Conservation (phyloP, 768 basidiomycete genomes). For the Naematelia aurantialba region DNA sequence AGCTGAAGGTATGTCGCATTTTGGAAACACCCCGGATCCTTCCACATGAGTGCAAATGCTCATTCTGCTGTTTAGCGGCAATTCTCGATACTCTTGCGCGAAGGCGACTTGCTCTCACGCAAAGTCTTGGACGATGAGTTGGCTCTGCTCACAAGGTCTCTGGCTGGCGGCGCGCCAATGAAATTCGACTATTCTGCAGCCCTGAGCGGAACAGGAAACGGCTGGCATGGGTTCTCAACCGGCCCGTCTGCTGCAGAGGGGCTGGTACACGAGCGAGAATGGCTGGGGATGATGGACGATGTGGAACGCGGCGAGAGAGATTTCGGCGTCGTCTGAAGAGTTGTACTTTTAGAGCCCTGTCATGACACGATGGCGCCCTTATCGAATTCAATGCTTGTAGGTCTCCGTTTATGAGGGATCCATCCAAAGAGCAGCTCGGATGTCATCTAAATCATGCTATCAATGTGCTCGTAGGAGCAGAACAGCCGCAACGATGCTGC, state of each 20-base stretch:
- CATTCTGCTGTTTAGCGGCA: conserved; percentile 29
- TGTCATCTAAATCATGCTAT: too few relatives aligned
- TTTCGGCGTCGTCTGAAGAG: background rate
- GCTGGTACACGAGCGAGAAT: background rate
- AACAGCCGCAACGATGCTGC: too few relatives aligned
- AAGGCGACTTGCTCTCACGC: conserved; percentile 36
- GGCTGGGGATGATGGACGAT: background rate
- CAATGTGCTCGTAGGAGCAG: too few relatives aligned
- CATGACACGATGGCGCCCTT: too few relatives aligned
- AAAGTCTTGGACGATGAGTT: conserved; percentile 37
- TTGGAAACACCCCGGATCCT: background rate
- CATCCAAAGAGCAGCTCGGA: too few relatives aligned
- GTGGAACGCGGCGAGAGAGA: background rate
- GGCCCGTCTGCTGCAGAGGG: background rate
- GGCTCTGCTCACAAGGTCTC: conserved; percentile 14
- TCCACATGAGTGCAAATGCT: background rate
- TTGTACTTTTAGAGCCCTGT: too few relatives aligned
- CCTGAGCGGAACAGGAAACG: conserved; percentile 18
- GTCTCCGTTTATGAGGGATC: too few relatives aligned
- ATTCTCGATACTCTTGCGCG: conserved; percentile 33
- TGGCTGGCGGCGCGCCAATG: conserved; percentile 23
- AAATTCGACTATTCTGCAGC: conserved; percentile 30
- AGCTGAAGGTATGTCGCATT: conserved; percentile 28
- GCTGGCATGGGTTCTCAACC: conserved; percentile 1
- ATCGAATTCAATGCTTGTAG: too few relatives aligned